A percentile compares a stretch with the other conserved stretches of the same genome.
Evolutionary conservation across 371 early-diverging fungal species (phyloP).

Genomic region (Sporodiniella umbellata): DNA sequence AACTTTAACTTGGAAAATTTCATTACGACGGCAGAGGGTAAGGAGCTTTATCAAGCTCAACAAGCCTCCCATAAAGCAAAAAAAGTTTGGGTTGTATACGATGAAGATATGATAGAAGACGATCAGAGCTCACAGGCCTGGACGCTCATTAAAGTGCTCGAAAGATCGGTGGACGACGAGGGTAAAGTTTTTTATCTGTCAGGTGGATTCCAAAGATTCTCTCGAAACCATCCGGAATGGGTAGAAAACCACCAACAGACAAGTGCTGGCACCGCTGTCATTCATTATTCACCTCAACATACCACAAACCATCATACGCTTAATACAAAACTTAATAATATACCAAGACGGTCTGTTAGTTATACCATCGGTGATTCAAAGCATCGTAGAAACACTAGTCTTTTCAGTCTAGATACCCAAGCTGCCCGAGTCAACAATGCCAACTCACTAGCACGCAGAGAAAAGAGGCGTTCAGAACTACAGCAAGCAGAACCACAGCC

Average conservation of each 20-base stretch:
- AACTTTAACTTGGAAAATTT: conserved; percentile 62
- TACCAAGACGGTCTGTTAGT: conserved; percentile 43
- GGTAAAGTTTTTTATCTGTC: conserved; percentile 36
- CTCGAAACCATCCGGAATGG: conserved; percentile 5
- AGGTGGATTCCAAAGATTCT: conserved; percentile 49
- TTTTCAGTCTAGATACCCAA: conserved; percentile 45
- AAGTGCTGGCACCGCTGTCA: too few relatives aligned
- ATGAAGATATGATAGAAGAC: conserved; percentile 46
- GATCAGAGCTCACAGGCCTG: conserved; percentile 8
- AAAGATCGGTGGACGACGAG: background rate
- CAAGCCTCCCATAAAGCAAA: conserved; percentile 17
- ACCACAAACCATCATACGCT: conserved; percentile 18
- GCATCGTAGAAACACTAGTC: conserved; percentile 37
- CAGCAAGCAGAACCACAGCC: conserved; percentile 12
- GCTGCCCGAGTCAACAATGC: conserved; percentile 47
- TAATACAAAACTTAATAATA: conserved; percentile 6
- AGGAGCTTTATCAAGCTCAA: conserved; percentile 21
- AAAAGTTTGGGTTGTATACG: conserved; percentile 39
- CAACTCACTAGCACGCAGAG: conserved; percentile 44
- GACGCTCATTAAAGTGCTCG: conserved; percentile 12
- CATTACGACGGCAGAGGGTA: conserved; percentile 58
- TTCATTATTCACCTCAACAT: conserved; percentile 3
- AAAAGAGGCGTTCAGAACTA: conserved; percentile 21
- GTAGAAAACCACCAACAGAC: conserved; percentile 6
- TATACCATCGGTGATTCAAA: conserved; percentile 20